Conservation (phyloP, 2,329 filamentous ascomycete species). For the Dothideomycetes sp. region DNA sequence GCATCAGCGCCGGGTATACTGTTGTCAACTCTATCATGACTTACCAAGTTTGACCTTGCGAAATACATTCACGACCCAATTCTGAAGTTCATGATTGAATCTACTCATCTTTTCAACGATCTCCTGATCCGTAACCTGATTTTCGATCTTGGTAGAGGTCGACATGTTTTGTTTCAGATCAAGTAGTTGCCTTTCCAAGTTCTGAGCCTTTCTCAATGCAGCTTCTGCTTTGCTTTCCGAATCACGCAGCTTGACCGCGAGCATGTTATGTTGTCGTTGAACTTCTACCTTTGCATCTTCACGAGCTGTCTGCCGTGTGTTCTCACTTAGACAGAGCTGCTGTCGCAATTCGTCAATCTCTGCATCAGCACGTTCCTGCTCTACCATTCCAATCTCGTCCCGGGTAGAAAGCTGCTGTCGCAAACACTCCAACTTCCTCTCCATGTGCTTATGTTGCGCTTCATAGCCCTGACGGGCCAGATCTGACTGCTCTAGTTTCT, state of each 20-base stretch:
- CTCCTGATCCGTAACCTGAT: conserved; percentile 54
- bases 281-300: neutral
- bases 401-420: neutral
- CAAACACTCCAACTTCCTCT: neutral
- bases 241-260: neutral
- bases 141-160: conserved; percentile 56
- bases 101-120: conserved; percentile 48
- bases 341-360: conserved; percentile 53
- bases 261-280: neutral
- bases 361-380: conserved; percentile 53
- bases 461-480: neutral
- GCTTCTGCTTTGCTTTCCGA: neutral
- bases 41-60: conserved; percentile 46
- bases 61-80: conserved; percentile 63
- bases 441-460: neutral
- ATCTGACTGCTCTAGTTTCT: neutral
- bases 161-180: conserved; percentile 58
- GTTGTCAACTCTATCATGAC: conserved; percentile 3
- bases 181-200: conserved; percentile 55
- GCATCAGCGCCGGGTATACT: no score
- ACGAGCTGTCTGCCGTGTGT: neutral
- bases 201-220: conserved; percentile 26
- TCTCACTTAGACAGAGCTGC: conserved; percentile 40
- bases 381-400: neutral
- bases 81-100: conserved; percentile 59